phyloP scores from a whole-genome alignment of 768 basidiomycete species.

The Boletus rubescentipes region DNA sequence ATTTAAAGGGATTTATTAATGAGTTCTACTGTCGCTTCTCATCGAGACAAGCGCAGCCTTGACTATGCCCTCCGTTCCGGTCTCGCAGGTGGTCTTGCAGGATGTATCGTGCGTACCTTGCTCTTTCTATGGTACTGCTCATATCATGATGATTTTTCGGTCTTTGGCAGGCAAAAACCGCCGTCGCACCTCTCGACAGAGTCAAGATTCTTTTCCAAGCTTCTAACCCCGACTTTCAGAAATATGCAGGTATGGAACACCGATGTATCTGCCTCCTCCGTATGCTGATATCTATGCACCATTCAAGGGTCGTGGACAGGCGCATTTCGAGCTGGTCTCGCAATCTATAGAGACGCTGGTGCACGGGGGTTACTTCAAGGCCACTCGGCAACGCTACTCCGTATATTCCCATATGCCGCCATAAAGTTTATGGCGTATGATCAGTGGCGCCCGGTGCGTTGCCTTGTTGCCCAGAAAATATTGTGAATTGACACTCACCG shows the following conservation, averaged over 20 bases:
- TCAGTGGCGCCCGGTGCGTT: constrained; percentile 70
- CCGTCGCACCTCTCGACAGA: constrained; percentile 92
- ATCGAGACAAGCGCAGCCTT: constrained; percentile 53
- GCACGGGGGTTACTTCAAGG: constrained; percentile 88
- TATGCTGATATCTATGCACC: constrained; percentile 6
- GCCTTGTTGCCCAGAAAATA: neutral
- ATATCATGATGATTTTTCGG: constrained; percentile 9
- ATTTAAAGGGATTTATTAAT: constrained; percentile 22
- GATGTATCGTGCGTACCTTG: constrained; percentile 73
- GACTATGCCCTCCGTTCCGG: constrained; percentile 76
- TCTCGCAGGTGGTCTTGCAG: constrained; percentile 90
- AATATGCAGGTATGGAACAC: constrained; percentile 79
- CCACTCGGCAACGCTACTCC: constrained; percentile 90
- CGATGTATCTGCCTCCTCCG: constrained; percentile 26
- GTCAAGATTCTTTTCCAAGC: constrained; percentile 99
- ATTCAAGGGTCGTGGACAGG: constrained; percentile 82
- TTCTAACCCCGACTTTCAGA: constrained; percentile 90
- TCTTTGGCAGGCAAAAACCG: constrained; percentile 76
- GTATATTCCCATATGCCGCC: constrained; percentile 95
- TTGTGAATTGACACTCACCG: neutral
- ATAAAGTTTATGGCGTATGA: constrained; percentile 98
- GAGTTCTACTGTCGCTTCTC: constrained; percentile 36
- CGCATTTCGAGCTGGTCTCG: constrained; percentile 68
- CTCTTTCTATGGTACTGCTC: constrained; percentile 1
- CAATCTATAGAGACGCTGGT: constrained; percentile 70